Evolutionary conservation across 23 red algal genomes (phyloP), one percentile per base, ranked within the genome.

Genomic region (Porphyridium purpureum): DNA sequence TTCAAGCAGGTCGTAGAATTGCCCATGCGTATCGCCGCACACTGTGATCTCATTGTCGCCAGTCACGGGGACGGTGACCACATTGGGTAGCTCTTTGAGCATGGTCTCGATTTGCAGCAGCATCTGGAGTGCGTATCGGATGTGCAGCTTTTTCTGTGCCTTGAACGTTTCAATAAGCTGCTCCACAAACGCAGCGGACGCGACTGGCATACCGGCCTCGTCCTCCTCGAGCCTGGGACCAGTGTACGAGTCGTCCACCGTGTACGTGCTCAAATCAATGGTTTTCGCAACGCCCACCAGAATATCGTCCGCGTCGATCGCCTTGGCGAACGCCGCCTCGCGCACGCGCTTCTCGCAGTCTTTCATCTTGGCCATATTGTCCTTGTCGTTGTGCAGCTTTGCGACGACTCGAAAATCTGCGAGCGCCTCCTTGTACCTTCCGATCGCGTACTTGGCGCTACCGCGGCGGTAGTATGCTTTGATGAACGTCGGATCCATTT

Each of bases 21-120:
- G 90, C 27, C 90, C 90, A 32, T 98, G 90, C 4, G 76, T 76
- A 73, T 98, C 90, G 35, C 90, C 90, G 52, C 90, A 98, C 5
- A 98, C 90, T 3, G 79, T 85, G 21, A 98, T 62, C 15, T 38
- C 66, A 24, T 20, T 20, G 22, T 68, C 59, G 7, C 50, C 67
- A 1, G 65, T 53, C 35, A 84, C 78, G 7, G 60, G 71, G 29
- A 76, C 25, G 31, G 69, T 70, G 25, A 83, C 76, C 15, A 95
- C 57, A 54, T 80, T 83, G 23, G 55, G 63, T 38, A 83, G 57
- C 3, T 33, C 29, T 38, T 77, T 76, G 41, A 82, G 59, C 5
- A 73, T 50, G 28, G 49, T 52, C 56, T 80, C 69, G 30, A 73
- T 64, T 2, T 52, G 74, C 25, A 71, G 47, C 26, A 98, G 40